Evolutionary conservation across 768 basidiomycete genomes (phyloP), one percentile per base, ranked within the genome.

Genomic region (Hygrocybe punicea): DNA sequence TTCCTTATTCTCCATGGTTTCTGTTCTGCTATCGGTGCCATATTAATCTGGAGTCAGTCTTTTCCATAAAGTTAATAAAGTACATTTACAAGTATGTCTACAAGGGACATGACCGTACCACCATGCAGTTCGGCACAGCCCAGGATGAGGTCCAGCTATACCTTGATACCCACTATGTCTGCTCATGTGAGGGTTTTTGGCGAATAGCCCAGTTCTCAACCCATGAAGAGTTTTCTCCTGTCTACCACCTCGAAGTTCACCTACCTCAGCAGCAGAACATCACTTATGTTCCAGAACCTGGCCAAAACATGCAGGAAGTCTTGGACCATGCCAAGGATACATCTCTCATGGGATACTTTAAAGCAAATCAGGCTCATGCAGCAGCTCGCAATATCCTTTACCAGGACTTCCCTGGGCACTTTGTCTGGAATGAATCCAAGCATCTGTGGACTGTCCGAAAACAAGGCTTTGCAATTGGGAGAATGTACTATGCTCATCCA

Each of bases 31-130:
- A 71, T 57, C 19, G 73, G 53, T 80, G 79, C 58, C 79, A 84
- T 55, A 79, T 81, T 60, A 84, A 83, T 66, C 57, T 81, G 1
- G 81, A 84, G 59, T 72, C 73, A 51, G 68, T 64, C 48, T 65
- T 63, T 0, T 73, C 71, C 8, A 60, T 82, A 36, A 66, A 63
- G 4, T 58, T 75, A 1, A 53, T 77, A 60, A 81, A 81, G 53
- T 83, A 83, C 55, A 59, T 74, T 16, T 71, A 72, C 62, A 81
- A 81, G 58, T 81, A 81, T 58, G 68, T 79, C n/a, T 70, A 78
- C 62, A 82, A 82, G 59, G 78, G 81, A 7, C 60, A 48, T 44
- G 76, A 80, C 59, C 59, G 66, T 8, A 63, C 71, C 2, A 70
- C 74, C 2, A n/a, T 69, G 61, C 55, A 57, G 56, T 65, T 70